Evolutionary conservation across 352 stramenopile genomes (phyloP), one percentile per base, ranked within the genome.

Genomic region (Pythium utonaiense): DNA sequence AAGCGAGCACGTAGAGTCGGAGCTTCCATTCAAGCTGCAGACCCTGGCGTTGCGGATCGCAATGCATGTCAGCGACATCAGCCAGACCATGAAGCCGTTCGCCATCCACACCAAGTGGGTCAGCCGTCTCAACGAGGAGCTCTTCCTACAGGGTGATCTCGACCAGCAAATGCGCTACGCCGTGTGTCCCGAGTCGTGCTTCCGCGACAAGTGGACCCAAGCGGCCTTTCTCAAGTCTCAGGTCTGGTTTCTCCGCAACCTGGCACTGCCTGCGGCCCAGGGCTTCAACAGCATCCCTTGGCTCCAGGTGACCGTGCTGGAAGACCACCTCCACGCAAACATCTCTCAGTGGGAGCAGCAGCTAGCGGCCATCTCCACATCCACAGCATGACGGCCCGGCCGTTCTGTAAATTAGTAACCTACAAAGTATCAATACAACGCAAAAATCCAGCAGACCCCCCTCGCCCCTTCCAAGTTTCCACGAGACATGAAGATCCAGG

Each of bases 61-160:
- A n/a, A 83, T 91, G 76, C 83, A 93, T 54, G 81, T 89, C 57
- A 88, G 81, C 57, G 83, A 93, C 58, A 87, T 93, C 40, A 86
- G 80, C 48, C 83, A 93, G 67, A 91, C 81, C 21, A 91, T 87
- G 76, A 93, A 93, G 70, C 81, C 83, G 40, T 91, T 90, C 41
- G 55, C 30, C 14, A 80, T 88, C 59, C 83, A 93, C 64, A 56
- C 77, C 62, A 84, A 86, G 68, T 93, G 83, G 83, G 83, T 93
- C 14, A 64, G 71, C 38, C 77, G 80, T 16, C 78, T 93, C 8
- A 86, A 79, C 42, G 73, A 86, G 51, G 83, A 93, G 70, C 69
- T 80, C 50, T 91, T 86, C 53, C 64, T 74, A 31, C 81, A 93
- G 58, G 83, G 81, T 9, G 78, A 89, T 51, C 51, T 89, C 34